phyloP scores from a whole-genome alignment of 2,329 filamentous ascomycete genomes.

The Cladosporium oxysporum region DNA sequence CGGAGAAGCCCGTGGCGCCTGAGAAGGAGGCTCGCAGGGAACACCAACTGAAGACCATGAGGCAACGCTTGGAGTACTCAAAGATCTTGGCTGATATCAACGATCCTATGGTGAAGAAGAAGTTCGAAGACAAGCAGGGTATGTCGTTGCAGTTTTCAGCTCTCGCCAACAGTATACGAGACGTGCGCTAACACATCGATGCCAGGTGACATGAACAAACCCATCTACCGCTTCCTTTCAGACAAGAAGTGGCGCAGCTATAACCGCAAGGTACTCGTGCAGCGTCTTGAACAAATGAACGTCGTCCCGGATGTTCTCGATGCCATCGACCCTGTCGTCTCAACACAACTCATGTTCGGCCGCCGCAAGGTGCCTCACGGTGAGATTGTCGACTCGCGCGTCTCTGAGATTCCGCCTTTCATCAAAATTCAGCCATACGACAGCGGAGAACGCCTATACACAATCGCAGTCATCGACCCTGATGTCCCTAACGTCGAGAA shows the following conservation, averaged over 20 bases:
- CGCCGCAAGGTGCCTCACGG: constrained; percentile 69
- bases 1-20: constrained; percentile 48
- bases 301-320: constrained; percentile 87
- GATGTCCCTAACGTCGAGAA: constrained; percentile 80
- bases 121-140: constrained; percentile 91
- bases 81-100: constrained; percentile 94
- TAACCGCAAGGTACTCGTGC: constrained; percentile 74
- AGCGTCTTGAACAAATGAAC: constrained; percentile 83
- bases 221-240: constrained; percentile 89
- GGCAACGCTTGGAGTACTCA: constrained; percentile 70
- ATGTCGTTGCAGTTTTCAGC: constrained; percentile 35
- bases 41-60: constrained; percentile 68
- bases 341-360: constrained; percentile 80
- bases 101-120: constrained; percentile 88
- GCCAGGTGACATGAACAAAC: constrained; percentile 89
- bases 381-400: constrained; percentile 71
- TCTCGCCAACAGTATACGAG: background rate
- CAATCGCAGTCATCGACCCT: constrained; percentile 81
- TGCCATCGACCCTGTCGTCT: constrained; percentile 72
- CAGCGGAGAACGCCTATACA: constrained; percentile 76
- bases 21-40: constrained; percentile 54
- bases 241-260: constrained; percentile 85
- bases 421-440: constrained; percentile 86
- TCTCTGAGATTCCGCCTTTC: constrained; percentile 72
- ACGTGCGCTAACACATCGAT: constrained; percentile 3